Conservation (phyloP, 192 early-diverging fungal genomes). For the Spizellomyces sp. region DNA sequence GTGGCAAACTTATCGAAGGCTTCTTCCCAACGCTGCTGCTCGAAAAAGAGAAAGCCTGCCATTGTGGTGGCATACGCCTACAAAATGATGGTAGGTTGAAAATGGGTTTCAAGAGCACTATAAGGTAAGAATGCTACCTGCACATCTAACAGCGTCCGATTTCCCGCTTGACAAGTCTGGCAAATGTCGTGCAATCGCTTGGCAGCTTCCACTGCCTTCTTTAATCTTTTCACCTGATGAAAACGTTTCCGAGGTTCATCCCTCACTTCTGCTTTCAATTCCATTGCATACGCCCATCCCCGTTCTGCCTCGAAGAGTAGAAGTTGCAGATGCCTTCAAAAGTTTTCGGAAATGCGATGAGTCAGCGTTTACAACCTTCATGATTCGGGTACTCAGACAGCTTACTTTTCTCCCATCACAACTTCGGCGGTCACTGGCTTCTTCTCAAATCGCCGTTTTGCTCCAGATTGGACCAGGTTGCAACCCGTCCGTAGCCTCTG, state of each 20-base stretch:
- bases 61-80: slow-evolving; percentile 72
- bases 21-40: slow-evolving; percentile 68
- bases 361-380: slow-evolving; percentile 7
- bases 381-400: not conserved
- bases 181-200: slow-evolving; percentile 39
- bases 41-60: slow-evolving; percentile 66
- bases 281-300: slow-evolving; percentile 77
- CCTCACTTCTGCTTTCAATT: slow-evolving; percentile 63
- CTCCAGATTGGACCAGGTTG: slow-evolving; percentile 54
- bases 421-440: slow-evolving; percentile 53
- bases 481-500: slow-evolving; percentile 58
- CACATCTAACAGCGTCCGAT: slow-evolving; percentile 55
- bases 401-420: slow-evolving; percentile 45
- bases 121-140: slow-evolving; percentile 40
- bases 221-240: slow-evolving; percentile 66
- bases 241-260: slow-evolving; percentile 68
- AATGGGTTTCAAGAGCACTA: not conserved
- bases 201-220: slow-evolving; percentile 60
- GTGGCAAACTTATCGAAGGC: slow-evolving; percentile 65
- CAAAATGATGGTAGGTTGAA: not conserved
- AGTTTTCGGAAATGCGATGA: not conserved
- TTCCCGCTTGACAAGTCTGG: slow-evolving; percentile 47
- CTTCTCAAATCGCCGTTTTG: slow-evolving; percentile 44
- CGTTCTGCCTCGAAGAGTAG: slow-evolving; percentile 74
- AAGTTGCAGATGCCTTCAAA: slow-evolving; percentile 59